A percentile compares a stretch with the other conserved stretches of the same genome.
Conservation (phyloP, 225 moss, liverwort and hornwort species). For the Anthoceros angustus region DNA sequence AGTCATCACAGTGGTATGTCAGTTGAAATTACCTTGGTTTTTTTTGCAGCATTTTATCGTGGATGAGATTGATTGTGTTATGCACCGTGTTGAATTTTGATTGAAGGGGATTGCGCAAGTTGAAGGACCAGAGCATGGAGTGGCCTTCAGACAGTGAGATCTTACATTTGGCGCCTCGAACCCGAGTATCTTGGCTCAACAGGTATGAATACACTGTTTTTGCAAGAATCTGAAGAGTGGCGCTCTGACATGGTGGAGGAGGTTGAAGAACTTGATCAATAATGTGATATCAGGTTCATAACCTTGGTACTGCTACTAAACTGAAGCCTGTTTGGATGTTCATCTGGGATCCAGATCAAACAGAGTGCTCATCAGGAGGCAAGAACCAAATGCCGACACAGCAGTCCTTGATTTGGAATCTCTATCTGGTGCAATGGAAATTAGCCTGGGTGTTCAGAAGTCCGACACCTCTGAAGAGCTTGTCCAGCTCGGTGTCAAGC, state of each 20-base stretch:
- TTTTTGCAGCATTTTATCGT: neutral
- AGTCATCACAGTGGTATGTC: constrained; percentile 14
- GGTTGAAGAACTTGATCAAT: neutral
- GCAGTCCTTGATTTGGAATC: constrained; percentile 82
- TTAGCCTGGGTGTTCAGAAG: constrained; percentile 50
- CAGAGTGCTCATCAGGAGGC: constrained; percentile 66
- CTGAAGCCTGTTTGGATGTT: constrained; percentile 6
- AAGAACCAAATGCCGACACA: constrained; percentile 43
- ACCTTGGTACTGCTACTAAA: neutral
- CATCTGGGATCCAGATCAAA: constrained; percentile 39
- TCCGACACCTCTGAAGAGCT: constrained; percentile 51
- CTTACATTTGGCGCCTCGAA: constrained; percentile 36
- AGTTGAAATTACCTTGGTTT: neutral
- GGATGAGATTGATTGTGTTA: constrained; percentile 25
- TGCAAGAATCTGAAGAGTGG: neutral
- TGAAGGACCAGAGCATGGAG: constrained; percentile 41
- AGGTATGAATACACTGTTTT: constrained; percentile 24
- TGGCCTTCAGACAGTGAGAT: constrained; percentile 66
- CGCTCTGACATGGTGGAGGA: no score
- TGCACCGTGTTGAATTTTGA: constrained; percentile 19
- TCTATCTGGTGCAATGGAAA: constrained; percentile 78
- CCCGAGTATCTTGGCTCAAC: constrained; percentile 69
- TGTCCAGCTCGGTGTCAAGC: constrained; percentile 68
- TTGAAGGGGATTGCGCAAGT: constrained; percentile 54
- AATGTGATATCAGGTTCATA: neutral